A percentile compares a stretch with the other conserved stretches of the same genome.
Conservation (phyloP, 75 land plant species). For the Pinus taeda region DNA sequence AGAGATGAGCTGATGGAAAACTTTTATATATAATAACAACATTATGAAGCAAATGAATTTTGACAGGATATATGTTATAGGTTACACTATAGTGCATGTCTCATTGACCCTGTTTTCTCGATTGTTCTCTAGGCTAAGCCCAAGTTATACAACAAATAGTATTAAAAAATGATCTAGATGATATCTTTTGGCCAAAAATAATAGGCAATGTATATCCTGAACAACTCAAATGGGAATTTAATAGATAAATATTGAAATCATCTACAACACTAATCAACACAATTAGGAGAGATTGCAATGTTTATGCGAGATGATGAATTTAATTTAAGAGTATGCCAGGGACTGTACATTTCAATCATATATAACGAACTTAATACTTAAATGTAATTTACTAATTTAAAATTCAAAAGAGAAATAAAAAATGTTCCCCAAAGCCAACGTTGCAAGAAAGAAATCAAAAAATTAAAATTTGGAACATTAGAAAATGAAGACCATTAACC, state of each 20-base stretch:
- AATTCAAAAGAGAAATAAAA: background rate
- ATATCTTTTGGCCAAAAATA: background rate
- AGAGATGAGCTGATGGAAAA: background rate
- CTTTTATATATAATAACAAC: background rate
- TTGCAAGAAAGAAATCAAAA: background rate
- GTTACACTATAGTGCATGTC: background rate
- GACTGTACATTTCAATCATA: background rate
- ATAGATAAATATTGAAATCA: background rate
- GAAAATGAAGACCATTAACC: background rate
- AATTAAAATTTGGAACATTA: background rate
- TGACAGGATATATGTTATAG: background rate
- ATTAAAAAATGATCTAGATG: background rate
- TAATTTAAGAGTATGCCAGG: background rate
- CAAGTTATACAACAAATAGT: background rate
- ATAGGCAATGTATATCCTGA: background rate
- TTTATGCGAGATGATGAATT: background rate
- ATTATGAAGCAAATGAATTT: constrained; percentile 1
- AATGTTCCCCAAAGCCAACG: background rate
- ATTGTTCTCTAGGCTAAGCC: too few relatives aligned
- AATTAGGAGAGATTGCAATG: background rate
- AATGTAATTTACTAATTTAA: background rate
- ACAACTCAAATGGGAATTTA: background rate
- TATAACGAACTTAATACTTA: background rate
- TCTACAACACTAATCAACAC: background rate
- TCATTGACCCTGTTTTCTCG: background rate